Conservation (phyloP, 2,329 filamentous ascomycete species). For the Penicillium polonicum region DNA sequence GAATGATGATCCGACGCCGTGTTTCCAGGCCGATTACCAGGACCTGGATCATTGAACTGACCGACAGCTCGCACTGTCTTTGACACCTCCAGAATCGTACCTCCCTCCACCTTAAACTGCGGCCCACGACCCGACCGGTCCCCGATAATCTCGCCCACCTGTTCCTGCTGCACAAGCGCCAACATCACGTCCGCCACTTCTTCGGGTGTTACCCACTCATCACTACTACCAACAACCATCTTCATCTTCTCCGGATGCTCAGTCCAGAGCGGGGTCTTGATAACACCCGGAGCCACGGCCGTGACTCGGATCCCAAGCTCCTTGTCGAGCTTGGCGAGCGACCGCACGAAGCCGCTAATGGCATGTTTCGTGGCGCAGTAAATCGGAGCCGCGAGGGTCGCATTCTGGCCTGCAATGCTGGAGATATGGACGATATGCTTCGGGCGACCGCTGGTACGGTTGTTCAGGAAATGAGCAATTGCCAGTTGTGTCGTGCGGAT, state of each 20-base stretch:
- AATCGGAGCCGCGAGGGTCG: slow-evolving; percentile 43
- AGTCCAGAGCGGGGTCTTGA: slow-evolving; percentile 62
- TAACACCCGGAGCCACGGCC: slow-evolving; percentile 59
- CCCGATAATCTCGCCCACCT: slow-evolving; percentile 39
- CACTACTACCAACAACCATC: slow-evolving; percentile 48
- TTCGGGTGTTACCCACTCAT: slow-evolving; percentile 60
- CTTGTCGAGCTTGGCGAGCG: slow-evolving; percentile 50
- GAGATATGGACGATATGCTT: slow-evolving; percentile 51
- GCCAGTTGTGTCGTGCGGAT: slow-evolving; percentile 54
- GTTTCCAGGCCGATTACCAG: slow-evolving; percentile 47
- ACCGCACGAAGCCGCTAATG: slow-evolving; percentile 51
- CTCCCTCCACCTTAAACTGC: slow-evolving; percentile 44
- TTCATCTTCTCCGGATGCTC: slow-evolving; percentile 61
- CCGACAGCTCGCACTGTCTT: slow-evolving; percentile 53
- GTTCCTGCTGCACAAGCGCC: slow-evolving; percentile 52
- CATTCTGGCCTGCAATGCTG: slow-evolving; percentile 47
- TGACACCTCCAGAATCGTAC: slow-evolving; percentile 57
- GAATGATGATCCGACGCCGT: slow-evolving; percentile 44
- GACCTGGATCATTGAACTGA: slow-evolving; percentile 55
- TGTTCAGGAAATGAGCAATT: slow-evolving; percentile 48
- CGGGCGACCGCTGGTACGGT: slow-evolving; percentile 30
- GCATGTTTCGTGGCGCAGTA: slow-evolving; percentile 53
- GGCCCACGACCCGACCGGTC: slow-evolving; percentile 31
- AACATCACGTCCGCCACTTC: slow-evolving; percentile 62
- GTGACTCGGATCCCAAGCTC: slow-evolving; percentile 56